phyloP scores from a whole-genome alignment of 73 alveolate genomes.

The Paramecium pentaurelia region DNA sequence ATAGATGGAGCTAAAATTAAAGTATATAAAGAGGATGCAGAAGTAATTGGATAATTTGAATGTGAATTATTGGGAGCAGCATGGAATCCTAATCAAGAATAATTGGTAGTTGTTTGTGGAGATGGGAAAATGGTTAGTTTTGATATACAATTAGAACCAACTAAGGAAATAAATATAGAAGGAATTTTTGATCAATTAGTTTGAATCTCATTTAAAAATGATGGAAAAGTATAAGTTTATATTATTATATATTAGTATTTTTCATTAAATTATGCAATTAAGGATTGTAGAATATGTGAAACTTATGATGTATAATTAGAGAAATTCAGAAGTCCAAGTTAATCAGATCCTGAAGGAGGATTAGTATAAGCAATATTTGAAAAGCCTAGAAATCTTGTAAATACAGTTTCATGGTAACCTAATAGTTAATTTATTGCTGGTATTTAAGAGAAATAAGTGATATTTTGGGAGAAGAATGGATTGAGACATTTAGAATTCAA shows the following conservation, averaged over 20 bases:
- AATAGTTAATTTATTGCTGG: constrained; percentile 93
- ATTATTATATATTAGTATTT: not conserved
- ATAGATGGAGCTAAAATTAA: not conserved
- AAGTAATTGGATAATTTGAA: constrained; percentile 54
- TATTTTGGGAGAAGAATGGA: constrained; percentile 97
- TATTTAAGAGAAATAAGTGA: constrained; percentile 74
- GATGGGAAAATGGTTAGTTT: constrained; percentile 42
- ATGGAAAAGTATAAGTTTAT: constrained; percentile 37
- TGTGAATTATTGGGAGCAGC: constrained; percentile 56
- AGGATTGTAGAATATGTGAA: not conserved
- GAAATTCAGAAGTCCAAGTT: constrained; percentile 88
- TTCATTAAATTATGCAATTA: not conserved
- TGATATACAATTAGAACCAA: constrained; percentile 38
- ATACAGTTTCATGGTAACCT: constrained; percentile 88
- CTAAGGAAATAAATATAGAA: constrained; percentile 41
- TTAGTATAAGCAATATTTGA: constrained; percentile 65
- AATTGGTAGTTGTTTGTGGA: constrained; percentile 40
- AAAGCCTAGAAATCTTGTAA: constrained; percentile 66
- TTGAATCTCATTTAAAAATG: constrained; percentile 36
- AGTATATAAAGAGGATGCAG: constrained; percentile 24
- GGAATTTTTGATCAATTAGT: constrained; percentile 15
- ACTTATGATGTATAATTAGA: constrained; percentile 61
- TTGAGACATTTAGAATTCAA: constrained; percentile 95
- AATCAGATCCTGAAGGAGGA: constrained; percentile 87
- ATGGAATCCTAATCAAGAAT: constrained; percentile 51